Evolutionary conservation across 257 asterid genomes (phyloP).

Genomic region (Solanum infundibuliforme): DNA sequence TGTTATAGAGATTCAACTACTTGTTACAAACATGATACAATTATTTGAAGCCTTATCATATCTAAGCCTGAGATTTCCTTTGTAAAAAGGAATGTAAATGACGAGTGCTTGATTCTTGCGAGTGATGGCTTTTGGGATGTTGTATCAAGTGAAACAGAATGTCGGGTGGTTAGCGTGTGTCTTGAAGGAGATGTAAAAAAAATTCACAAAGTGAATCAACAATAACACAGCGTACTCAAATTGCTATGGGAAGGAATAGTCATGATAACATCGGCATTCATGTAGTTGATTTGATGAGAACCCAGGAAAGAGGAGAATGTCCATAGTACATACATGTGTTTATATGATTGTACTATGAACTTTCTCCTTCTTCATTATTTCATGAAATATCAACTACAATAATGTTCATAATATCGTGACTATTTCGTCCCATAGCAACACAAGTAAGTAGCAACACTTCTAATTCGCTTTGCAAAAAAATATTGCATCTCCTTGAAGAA

Average conservation of each 20-base stretch:
- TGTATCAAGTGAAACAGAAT: not conserved
- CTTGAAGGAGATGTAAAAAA: not conserved
- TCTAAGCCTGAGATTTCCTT: constrained; percentile 5
- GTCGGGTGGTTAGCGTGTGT: constrained; percentile 1
- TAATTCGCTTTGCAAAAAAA: too few species aligned
- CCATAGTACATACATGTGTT: too few species aligned
- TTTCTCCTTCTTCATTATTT: too few species aligned
- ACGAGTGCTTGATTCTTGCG: too few species aligned
- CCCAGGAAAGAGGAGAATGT: not conserved
- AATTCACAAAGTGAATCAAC: not conserved
- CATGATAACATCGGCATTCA: not conserved
- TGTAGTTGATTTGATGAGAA: not conserved
- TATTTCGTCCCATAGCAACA: too few species aligned
- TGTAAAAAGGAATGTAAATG: not conserved
- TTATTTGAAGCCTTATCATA: not conserved
- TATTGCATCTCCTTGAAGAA: too few species aligned
- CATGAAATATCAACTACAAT: too few species aligned
- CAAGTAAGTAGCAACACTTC: too few species aligned
- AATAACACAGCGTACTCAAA: not conserved
- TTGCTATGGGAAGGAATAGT: not conserved
- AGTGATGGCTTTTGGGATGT: too few species aligned
- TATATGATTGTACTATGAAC: too few species aligned
- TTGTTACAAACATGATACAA: not conserved
- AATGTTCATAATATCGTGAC: too few species aligned
- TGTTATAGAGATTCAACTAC: not conserved